Percentiles rank a stretch among this genome's conserved stretches.
Conservation (phyloP, 202 grass and related monocot species). For the Schoenoplectus tabernaemontani region DNA sequence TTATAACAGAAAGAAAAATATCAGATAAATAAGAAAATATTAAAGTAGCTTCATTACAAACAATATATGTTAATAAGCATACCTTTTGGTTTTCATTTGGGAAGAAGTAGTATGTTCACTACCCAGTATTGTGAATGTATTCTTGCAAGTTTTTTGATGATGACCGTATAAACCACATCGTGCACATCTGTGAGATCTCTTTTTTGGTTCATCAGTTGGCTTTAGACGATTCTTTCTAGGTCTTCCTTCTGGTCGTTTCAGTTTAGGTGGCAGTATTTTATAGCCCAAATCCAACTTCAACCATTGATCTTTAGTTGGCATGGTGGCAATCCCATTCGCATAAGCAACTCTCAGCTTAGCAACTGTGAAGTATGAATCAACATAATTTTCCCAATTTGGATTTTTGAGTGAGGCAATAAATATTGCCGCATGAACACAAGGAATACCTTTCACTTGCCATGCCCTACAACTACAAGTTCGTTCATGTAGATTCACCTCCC, state of each 20-base stretch:
- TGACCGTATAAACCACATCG: background rate
- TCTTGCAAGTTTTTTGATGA: background rate
- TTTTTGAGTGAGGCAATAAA: conserved; percentile 7
- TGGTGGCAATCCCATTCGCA: background rate
- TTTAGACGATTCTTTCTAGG: background rate
- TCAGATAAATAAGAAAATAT: too few species aligned
- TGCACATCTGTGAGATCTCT: background rate
- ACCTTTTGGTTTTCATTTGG: background rate
- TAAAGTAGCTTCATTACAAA: too few species aligned
- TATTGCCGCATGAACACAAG: background rate
- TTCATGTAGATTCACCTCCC: background rate
- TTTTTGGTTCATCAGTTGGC: background rate
- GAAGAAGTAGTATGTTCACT: background rate
- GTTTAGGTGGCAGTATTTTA: background rate
- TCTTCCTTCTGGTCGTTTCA: background rate
- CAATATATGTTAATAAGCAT: too few species aligned
- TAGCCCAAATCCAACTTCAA: background rate
- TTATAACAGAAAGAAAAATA: too few species aligned
- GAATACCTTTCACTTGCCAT: background rate
- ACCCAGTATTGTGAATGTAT: background rate
- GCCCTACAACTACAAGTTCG: background rate
- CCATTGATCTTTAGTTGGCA: background rate
- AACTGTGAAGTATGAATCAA: background rate
- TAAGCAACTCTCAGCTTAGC: background rate
- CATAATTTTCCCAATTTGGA: background rate